Percentiles rank a stretch among this genome's conserved stretches.
phyloP scores from a whole-genome alignment of 2,329 filamentous ascomycete genomes.

The Pyrenophora teres region DNA sequence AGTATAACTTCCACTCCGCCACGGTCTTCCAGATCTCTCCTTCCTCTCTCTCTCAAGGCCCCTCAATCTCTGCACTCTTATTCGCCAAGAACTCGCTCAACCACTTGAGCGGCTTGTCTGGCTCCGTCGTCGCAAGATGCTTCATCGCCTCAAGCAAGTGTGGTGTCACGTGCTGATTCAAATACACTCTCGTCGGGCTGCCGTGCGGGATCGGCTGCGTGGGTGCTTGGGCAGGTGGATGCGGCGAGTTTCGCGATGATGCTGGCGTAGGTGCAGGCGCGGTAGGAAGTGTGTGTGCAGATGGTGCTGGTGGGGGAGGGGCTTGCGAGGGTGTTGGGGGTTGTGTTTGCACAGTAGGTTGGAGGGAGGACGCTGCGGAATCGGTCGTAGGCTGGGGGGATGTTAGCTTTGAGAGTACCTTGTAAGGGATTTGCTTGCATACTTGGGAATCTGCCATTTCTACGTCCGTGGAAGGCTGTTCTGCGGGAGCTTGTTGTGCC shows the following conservation, averaged over 20 bases:
- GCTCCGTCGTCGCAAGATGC: slow-evolving; percentile 55
- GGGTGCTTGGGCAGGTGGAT: slow-evolving; percentile 38
- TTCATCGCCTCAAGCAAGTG: slow-evolving; percentile 59
- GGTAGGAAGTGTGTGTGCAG: slow-evolving; percentile 2
- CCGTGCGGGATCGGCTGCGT: slow-evolving; percentile 52
- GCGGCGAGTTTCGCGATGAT: slow-evolving; percentile 44
- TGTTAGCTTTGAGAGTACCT: neutral
- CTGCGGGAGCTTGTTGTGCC: neutral
- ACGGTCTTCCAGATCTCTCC: neutral
- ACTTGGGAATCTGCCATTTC: slow-evolving; percentile 38
- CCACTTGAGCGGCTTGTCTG: slow-evolving; percentile 57
- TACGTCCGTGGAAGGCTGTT: slow-evolving; percentile 27
- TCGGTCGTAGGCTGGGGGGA: neutral
- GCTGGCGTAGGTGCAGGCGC: slow-evolving; percentile 20
- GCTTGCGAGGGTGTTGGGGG: slow-evolving; percentile 12
- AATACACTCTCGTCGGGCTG: slow-evolving; percentile 54
- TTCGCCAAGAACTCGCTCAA: slow-evolving; percentile 54
- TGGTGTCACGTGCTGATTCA: slow-evolving; percentile 57
- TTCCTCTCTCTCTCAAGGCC: slow-evolving; percentile 19
- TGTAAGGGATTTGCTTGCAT: slow-evolving; percentile 1
- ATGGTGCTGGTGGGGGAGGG: slow-evolving; percentile 3
- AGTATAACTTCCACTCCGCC: neutral
- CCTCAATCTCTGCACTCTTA: slow-evolving; percentile 56
- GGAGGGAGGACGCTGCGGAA: slow-evolving; percentile 1
- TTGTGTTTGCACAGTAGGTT: slow-evolving; percentile 17